Conservation (phyloP, 768 basidiomycete species). For the Xerocomellus amylosporus region DNA sequence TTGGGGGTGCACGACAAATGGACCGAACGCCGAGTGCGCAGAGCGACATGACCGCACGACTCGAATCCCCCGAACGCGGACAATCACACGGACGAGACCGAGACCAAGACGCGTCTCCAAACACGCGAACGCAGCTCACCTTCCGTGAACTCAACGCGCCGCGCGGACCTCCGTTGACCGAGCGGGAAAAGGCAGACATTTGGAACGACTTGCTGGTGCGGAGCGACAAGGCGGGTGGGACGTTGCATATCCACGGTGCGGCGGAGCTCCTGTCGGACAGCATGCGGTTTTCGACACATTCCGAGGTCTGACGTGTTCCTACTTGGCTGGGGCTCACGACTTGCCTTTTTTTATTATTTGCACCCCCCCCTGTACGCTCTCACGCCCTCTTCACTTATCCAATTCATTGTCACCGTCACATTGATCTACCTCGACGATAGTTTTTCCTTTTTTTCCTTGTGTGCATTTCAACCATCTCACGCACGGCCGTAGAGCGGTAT, state of each 20-base stretch:
- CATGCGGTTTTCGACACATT: slow-evolving; percentile 36
- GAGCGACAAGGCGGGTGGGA: slow-evolving; percentile 71
- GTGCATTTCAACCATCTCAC: slow-evolving; percentile 8
- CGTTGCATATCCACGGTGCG: slow-evolving; percentile 50
- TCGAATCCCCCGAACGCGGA: slow-evolving; percentile 4
- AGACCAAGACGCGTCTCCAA: slow-evolving; percentile 11
- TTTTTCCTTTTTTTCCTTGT: not conserved
- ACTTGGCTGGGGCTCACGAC: not conserved
- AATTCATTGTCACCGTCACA: not conserved
- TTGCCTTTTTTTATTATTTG: not conserved
- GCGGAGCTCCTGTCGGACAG: slow-evolving; percentile 43
- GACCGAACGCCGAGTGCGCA: slow-evolving; percentile 25
- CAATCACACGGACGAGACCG: slow-evolving; percentile 9
- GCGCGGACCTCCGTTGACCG: slow-evolving; percentile 45
- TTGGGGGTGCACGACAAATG: slow-evolving; percentile 8
- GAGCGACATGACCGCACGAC: slow-evolving; percentile 33
- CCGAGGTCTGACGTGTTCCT: slow-evolving; percentile 13
- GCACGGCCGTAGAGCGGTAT: slow-evolving; percentile 6
- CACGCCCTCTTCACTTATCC: not conserved
- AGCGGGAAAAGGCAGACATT: slow-evolving; percentile 66
- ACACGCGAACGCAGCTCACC: slow-evolving; percentile 35
- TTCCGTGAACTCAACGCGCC: slow-evolving; percentile 48
- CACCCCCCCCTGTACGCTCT: not conserved
- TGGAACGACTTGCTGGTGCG: slow-evolving; percentile 69
- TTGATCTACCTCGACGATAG: not conserved